Evolutionary conservation across 139 green algal species (phyloP).

Genomic region (Micractinium sp.): DNA sequence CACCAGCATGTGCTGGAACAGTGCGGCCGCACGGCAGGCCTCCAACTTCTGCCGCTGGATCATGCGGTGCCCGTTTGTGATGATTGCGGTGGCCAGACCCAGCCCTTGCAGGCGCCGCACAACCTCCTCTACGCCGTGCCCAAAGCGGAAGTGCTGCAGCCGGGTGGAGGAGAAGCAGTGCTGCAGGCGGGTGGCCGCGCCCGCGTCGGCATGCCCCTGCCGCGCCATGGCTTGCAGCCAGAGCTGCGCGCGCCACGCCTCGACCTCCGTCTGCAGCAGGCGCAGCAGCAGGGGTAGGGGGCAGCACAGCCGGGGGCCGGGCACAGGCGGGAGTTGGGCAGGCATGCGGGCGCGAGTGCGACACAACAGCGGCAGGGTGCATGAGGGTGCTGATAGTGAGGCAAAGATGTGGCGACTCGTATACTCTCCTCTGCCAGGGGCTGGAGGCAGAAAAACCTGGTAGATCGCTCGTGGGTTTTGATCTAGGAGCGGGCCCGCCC

Average conservation of each 20-base stretch:
- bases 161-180: constrained; percentile 32
- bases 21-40: constrained; percentile 15
- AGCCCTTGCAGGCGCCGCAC: constrained; percentile 19
- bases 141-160: constrained; percentile 40
- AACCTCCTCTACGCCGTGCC: constrained; percentile 35
- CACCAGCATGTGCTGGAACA: constrained; percentile 47
- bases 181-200: constrained; percentile 33
- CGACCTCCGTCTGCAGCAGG: constrained; percentile 36
- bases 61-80: constrained; percentile 54
- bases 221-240: constrained; percentile 36
- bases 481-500: background rate
- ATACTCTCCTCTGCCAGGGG: constrained; percentile 51
- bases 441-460: constrained; percentile 57
- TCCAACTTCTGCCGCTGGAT: constrained; percentile 54
- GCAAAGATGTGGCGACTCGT: constrained; percentile 9
- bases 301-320: background rate
- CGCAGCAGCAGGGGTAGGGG: background rate
- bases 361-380: background rate
- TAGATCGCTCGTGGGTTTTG: background rate
- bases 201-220: constrained; percentile 10
- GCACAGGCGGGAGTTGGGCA: background rate
- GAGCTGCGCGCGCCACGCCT: constrained; percentile 44
- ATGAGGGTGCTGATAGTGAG: background rate
- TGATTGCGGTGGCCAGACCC: constrained; percentile 39
- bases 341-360: background rate